Evolutionary conservation across 371 early-diverging fungal species (phyloP).

Genomic region (Apophysomyces variabilis): DNA sequence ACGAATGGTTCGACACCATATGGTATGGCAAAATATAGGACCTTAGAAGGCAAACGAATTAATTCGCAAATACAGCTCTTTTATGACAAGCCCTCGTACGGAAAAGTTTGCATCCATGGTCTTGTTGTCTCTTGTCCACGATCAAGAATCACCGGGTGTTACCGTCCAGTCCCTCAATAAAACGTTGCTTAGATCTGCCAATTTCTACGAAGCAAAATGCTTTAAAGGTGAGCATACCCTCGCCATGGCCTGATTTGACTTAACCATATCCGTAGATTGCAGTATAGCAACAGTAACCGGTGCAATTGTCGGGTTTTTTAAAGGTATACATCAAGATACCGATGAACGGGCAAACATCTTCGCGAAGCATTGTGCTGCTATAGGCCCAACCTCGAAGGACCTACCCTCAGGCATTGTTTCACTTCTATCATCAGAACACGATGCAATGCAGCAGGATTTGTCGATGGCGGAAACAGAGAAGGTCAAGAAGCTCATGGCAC

Average conservation of each 20-base stretch:
- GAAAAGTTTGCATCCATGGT: constrained; percentile 24
- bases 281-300: constrained; percentile 24
- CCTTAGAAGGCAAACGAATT: neutral
- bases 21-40: constrained; percentile 26
- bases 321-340: constrained; percentile 16
- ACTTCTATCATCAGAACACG: neutral
- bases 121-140: constrained; percentile 22
- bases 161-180: constrained; percentile 40
- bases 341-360: constrained; percentile 18
- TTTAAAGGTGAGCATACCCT: constrained; percentile 42
- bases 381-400: constrained; percentile 3
- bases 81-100: constrained; percentile 24
- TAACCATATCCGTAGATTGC: constrained; percentile 21
- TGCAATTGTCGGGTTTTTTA: constrained; percentile 21
- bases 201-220: constrained; percentile 60
- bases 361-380: constrained; percentile 15
- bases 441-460: constrained; percentile 23
- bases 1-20: constrained; percentile 62
- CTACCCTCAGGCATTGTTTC: neutral
- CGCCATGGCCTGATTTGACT: constrained; percentile 11
- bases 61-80: constrained; percentile 28
- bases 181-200: constrained; percentile 53
- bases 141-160: constrained; percentile 9
- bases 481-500: constrained; percentile 19
- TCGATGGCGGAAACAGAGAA: neutral